Evolutionary conservation across 2,329 filamentous ascomycete genomes (phyloP).

Genomic region (Alternaria novae-zelandiae): DNA sequence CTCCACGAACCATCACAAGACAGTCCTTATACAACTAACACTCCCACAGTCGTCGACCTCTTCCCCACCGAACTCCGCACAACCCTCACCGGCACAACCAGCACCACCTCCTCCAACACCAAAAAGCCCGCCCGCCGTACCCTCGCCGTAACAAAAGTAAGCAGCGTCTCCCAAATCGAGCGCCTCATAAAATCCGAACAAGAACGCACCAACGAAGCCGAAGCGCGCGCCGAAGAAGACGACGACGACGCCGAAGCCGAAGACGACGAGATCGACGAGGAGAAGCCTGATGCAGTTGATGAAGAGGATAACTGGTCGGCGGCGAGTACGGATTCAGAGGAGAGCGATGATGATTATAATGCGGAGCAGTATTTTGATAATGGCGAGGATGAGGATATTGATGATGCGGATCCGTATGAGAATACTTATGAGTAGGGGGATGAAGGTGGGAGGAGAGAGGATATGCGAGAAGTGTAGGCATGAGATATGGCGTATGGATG

Average conservation of each 20-base stretch:
- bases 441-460: not conserved
- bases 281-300: constrained; percentile 61
- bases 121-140: constrained; percentile 40
- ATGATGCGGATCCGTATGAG: constrained; percentile 46
- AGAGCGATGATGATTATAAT: constrained; percentile 69
- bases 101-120: not conserved
- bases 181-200: constrained; percentile 55
- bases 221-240: constrained; percentile 52
- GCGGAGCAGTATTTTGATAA: constrained; percentile 64
- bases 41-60: constrained; percentile 58
- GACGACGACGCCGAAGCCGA: constrained; percentile 55
- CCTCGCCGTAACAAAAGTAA: constrained; percentile 43
- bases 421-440: constrained; percentile 40
- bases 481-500: not conserved
- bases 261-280: constrained; percentile 56
- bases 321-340: constrained; percentile 67
- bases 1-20: too few species aligned
- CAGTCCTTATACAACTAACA: too few species aligned
- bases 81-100: constrained; percentile 54
- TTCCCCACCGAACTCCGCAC: constrained; percentile 66
- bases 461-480: not conserved
- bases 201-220: constrained; percentile 53
- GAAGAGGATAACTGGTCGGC: constrained; percentile 60
- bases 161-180: constrained; percentile 39
- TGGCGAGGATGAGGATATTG: constrained; percentile 57